Percentiles rank a stretch among this genome's conserved stretches.
Evolutionary conservation across 352 stramenopile genomes (phyloP).

Genomic region (Globisporangium polare): DNA sequence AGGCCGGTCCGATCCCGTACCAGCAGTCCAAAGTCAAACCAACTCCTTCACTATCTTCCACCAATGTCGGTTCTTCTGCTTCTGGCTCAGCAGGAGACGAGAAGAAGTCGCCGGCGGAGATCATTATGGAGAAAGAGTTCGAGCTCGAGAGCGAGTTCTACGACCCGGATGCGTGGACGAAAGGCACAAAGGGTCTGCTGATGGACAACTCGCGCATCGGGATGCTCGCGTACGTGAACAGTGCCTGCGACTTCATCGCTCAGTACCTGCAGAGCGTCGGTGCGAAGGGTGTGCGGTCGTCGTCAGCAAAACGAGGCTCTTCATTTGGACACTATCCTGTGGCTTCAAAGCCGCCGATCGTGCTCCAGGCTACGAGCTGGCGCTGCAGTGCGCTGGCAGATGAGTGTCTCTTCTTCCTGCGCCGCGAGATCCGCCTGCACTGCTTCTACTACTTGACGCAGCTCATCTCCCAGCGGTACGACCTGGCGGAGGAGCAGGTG

Average conservation of each 20-base stretch:
- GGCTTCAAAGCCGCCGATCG: conserved; percentile 16
- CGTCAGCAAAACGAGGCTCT: conserved; percentile 5
- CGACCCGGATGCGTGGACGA: conserved; percentile 46
- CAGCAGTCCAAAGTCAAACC: conserved; percentile 41
- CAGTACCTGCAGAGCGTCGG: conserved; percentile 35
- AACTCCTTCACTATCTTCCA: background rate
- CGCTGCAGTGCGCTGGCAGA: conserved; percentile 71
- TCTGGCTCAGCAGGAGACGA: conserved; percentile 7
- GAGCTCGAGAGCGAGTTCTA: conserved; percentile 67
- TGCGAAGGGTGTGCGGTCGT: background rate
- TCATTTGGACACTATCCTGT: conserved; percentile 13
- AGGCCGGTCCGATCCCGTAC: conserved; percentile 47
- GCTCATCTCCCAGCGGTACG: conserved; percentile 58
- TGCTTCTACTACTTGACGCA: conserved; percentile 81
- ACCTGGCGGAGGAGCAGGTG: conserved; percentile 44
- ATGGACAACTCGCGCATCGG: conserved; percentile 74
- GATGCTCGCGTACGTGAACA: conserved; percentile 81
- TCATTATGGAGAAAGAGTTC: conserved; percentile 50
- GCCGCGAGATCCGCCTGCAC: conserved; percentile 69
- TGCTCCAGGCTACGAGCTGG: conserved; percentile 57
- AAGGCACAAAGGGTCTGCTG: conserved; percentile 43
- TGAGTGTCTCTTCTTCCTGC: conserved; percentile 75
- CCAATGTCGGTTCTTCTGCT: background rate
- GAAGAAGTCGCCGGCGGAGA: conserved; percentile 24
- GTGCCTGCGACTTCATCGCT: conserved; percentile 65